Percentiles rank a stretch among this genome's conserved stretches.
Evolutionary conservation across 129 eudicot species (phyloP).

Genomic region (Flaveria trinervia): DNA sequence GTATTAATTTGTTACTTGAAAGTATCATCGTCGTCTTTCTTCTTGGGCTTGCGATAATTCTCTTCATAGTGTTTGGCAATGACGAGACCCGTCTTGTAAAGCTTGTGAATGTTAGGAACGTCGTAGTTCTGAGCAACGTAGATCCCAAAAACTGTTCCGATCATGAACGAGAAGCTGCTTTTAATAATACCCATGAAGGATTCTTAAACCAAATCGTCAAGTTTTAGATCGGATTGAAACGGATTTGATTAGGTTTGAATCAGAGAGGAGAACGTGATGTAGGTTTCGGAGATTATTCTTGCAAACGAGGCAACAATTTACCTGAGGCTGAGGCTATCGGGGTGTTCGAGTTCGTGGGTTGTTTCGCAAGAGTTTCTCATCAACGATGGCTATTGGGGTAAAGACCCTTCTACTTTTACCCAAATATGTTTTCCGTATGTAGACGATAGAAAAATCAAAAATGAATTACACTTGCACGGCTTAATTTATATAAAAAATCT

Average conservation of each 20-base stretch:
- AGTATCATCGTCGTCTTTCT: conserved; percentile 12
- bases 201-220: not conserved
- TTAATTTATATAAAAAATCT: too few species aligned
- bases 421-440: too few species aligned
- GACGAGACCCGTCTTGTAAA: conserved; percentile 33
- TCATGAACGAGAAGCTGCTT: conserved; percentile 43
- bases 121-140: conserved; percentile 58
- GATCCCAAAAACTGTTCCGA: conserved; percentile 54
- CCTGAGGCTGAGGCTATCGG: not conserved
- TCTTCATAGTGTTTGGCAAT: conserved; percentile 41
- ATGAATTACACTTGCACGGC: too few species aligned
- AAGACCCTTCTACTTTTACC: too few species aligned
- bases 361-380: too few species aligned
- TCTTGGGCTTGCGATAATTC: conserved; percentile 41
- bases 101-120: conserved; percentile 43
- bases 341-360: too few species aligned
- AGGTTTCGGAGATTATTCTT: not conserved
- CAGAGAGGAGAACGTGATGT: not conserved
- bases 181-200: conserved; percentile 47
- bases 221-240: not conserved
- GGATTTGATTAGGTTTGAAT: not conserved
- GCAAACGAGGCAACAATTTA: not conserved
- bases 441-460: too few species aligned
- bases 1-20: not conserved
- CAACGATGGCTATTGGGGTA: too few species aligned